Base-by-base conservation (phyloP, 805 yeast genomes). In the Yarrowia osloensis region DNA sequence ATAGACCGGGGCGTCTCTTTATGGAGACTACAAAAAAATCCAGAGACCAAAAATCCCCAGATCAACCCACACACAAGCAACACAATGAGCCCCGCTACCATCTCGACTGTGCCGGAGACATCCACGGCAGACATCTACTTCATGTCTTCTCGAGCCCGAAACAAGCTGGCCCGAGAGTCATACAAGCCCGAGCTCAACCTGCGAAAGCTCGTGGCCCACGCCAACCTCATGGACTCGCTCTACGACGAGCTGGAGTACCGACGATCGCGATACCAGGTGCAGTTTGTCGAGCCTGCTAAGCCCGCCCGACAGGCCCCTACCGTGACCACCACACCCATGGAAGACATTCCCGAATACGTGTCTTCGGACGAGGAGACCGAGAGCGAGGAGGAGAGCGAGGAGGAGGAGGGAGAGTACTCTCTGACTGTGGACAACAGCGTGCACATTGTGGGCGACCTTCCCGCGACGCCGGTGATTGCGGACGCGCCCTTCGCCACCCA, bases 201-300 rank as follows among this genome's bases (percentile, higher is more conserved):
- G 17, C 40, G 66, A 31, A 44, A 61, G 44, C 66, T 61, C 35
- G 66, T 61, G 40, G 52, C 54, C n/a, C 66, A 61, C 31, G 66
- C 66, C 31, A 61, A 61, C 24, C 55, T 61, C 21, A 31, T 61
- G 44, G 66, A 61, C 35, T 39, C 42, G 15, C 44, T 61, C 3
- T 61, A 57, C 37, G 63, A 57, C 49, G 63, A 57, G 21, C 63
- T 57, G 21, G 49, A 57, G 49, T 26, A n/a, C 49, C 47, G 63
- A 57, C 22, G 63, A 40, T 26, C 49, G 4, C 47, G 63, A 19
- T 57, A 39, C 63, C 40, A 40, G 63, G 63, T 55, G 26, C 63
- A 57, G 28, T 57, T 57, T 29, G 47, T 35, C 13, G 62, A 55
- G 46, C 62, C 62, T 26, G 47, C 26, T 26, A 55, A 37, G 26